Conservation (phyloP, 352 stramenopile genomes). For the Pythium phragmitis region DNA sequence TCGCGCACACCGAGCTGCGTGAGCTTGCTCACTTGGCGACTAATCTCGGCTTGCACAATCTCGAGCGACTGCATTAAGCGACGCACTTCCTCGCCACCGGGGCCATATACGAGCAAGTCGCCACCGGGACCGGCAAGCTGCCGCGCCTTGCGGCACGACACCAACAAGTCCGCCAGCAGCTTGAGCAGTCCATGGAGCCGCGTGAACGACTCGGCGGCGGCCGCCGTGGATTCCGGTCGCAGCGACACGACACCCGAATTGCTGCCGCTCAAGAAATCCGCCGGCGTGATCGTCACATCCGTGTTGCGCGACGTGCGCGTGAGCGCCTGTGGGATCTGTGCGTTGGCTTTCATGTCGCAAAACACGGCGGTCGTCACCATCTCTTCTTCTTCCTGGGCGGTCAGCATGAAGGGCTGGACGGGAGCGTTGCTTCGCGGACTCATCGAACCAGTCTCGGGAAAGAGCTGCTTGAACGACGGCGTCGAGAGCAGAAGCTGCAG, state of each 20-base stretch:
- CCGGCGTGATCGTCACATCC: constrained; percentile 53
- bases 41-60: constrained; percentile 75
- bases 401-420: constrained; percentile 55
- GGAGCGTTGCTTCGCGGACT: constrained; percentile 33
- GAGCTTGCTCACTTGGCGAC: constrained; percentile 71
- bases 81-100: constrained; percentile 78
- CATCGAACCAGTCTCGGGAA: constrained; percentile 43
- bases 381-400: constrained; percentile 66
- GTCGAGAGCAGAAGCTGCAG: constrained; percentile 78
- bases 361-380: constrained; percentile 74
- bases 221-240: constrained; percentile 49
- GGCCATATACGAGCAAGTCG: constrained; percentile 83
- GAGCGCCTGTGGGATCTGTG: constrained; percentile 63
- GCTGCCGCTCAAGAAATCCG: constrained; percentile 64
- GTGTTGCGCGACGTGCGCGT: constrained; percentile 48
- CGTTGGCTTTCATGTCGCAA: constrained; percentile 42
- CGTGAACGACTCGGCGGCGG: constrained; percentile 73
- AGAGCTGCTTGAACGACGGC: constrained; percentile 80
- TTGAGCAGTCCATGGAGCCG: constrained; percentile 80
- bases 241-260: constrained; percentile 77
- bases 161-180: constrained; percentile 75
- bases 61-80: constrained; percentile 82
- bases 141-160: constrained; percentile 81
- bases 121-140: constrained; percentile 76
- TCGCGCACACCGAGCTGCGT: constrained; percentile 81